Evolutionary conservation across 192 early-diverging fungal species (phyloP).

Genomic region (Coemansia sp.): DNA sequence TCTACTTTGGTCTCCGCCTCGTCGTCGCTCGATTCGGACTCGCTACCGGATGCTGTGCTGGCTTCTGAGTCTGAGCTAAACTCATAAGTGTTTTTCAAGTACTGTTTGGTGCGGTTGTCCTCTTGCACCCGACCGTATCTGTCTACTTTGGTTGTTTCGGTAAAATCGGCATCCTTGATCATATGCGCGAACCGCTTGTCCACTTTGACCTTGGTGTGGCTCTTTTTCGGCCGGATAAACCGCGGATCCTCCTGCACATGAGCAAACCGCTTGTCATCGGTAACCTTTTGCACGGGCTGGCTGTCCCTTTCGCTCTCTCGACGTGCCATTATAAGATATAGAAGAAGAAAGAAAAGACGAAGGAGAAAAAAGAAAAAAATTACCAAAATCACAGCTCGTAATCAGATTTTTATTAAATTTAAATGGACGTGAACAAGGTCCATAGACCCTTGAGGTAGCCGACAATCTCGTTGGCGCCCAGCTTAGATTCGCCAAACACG

Average conservation of each 20-base stretch:
- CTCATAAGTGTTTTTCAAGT: conserved; percentile 49
- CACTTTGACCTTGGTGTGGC: conserved; percentile 77
- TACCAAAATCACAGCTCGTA: neutral
- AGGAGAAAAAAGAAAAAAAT: neutral
- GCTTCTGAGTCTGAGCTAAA: conserved; percentile 53
- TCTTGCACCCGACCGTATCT: conserved; percentile 35
- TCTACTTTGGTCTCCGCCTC: conserved; percentile 18
- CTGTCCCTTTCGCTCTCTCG: conserved; percentile 13
- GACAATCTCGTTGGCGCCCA: conserved; percentile 92
- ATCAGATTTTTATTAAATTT: conserved; percentile 12
- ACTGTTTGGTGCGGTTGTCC: conserved; percentile 31
- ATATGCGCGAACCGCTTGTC: conserved; percentile 86
- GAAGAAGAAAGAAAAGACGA: neutral
- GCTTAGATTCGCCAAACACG: conserved; percentile 94
- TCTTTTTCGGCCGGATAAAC: conserved; percentile 72
- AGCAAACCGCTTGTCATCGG: conserved; percentile 71
- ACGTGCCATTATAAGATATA: conserved; percentile 29
- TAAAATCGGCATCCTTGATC: conserved; percentile 72
- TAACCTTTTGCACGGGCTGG: conserved; percentile 47
- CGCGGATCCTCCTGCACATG: conserved; percentile 82
- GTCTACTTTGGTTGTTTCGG: conserved; percentile 45
- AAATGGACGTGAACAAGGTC: conserved; percentile 71
- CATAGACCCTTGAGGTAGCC: conserved; percentile 89
- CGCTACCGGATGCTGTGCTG: neutral
- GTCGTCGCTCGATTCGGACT: conserved; percentile 11